A percentile compares a stretch with the other conserved stretches of the same genome.
Conservation (phyloP, 129 eudicot genomes). For the Logfia minima region DNA sequence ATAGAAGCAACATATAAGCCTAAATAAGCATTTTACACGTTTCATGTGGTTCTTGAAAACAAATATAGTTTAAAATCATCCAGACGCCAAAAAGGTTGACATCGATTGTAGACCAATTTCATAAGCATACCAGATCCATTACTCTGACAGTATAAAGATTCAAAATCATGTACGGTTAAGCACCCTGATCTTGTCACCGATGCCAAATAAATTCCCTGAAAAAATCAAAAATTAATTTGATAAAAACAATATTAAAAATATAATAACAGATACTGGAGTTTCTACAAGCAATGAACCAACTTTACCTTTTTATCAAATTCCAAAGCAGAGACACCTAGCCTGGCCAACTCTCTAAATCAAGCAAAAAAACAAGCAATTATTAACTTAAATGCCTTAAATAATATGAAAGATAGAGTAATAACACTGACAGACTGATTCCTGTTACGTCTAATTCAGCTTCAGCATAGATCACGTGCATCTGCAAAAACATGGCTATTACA, state of each 20-base stretch:
- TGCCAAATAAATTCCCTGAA: slow-evolving; percentile 84
- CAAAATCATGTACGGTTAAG: slow-evolving; percentile 90
- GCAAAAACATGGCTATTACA: not conserved
- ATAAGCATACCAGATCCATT: slow-evolving; percentile 39
- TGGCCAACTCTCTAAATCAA: slow-evolving; percentile 24
- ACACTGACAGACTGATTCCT: slow-evolving; percentile 16
- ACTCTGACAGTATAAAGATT: slow-evolving; percentile 59
- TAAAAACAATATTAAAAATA: not conserved
- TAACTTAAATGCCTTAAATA: not conserved
- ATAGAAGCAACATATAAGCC: too few species aligned
- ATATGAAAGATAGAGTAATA: slow-evolving; percentile 4
- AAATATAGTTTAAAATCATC: not conserved
- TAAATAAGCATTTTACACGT: too few species aligned
- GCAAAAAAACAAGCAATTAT: not conserved
- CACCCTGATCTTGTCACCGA: slow-evolving; percentile 87
- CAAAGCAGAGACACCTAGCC: slow-evolving; percentile 68
- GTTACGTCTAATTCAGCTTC: not conserved
- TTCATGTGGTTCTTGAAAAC: too few species aligned
- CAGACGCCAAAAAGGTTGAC: not conserved
- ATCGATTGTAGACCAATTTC: slow-evolving; percentile 8
- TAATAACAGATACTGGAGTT: not conserved
- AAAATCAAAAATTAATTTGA: not conserved
- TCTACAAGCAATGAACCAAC: slow-evolving; percentile 7
- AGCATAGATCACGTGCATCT: not conserved
- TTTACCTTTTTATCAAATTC: slow-evolving; percentile 80